These are phyloP conservation scores for Mycena crocata DNA, from an alignment of 768 basidiomycete genomes.

Conservation along the genomic window DNA sequence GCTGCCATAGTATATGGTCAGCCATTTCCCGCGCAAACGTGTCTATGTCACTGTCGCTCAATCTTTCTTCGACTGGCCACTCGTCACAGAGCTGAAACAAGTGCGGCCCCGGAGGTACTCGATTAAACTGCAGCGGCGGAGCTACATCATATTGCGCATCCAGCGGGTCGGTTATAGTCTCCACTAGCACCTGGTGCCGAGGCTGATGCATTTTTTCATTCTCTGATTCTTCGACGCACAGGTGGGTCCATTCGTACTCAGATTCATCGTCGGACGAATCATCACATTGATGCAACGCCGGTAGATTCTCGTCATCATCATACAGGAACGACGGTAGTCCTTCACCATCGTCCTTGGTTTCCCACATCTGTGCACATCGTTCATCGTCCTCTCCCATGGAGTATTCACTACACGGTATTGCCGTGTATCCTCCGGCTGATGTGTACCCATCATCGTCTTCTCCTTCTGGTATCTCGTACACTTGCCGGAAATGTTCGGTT, in stretches of 20 bases:
- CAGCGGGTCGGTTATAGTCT: slow-evolving; percentile 37
- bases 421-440: not conserved
- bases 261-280: no score
- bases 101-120: not conserved
- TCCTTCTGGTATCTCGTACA: not conserved
- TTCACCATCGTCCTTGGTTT: not conserved
- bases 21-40: not conserved
- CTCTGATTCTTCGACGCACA: no score
- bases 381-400: not conserved
- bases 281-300: no score
- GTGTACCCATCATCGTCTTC: not conserved
- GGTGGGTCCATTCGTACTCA: no score
- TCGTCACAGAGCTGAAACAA: not conserved
- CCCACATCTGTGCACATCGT: not conserved
- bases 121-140: no score
- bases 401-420: slow-evolving; percentile 2
- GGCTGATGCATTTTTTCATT: not conserved
- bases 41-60: not conserved
- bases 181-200: slow-evolving; percentile 46
- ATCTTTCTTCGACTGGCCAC: not conserved
- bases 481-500: no score
- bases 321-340: no score
- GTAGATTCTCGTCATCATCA: not conserved
- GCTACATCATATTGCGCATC: no score
- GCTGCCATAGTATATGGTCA: not conserved